Conservation (phyloP, 2,329 filamentous ascomycete genomes). For the Trichoderma koningiopsis region DNA sequence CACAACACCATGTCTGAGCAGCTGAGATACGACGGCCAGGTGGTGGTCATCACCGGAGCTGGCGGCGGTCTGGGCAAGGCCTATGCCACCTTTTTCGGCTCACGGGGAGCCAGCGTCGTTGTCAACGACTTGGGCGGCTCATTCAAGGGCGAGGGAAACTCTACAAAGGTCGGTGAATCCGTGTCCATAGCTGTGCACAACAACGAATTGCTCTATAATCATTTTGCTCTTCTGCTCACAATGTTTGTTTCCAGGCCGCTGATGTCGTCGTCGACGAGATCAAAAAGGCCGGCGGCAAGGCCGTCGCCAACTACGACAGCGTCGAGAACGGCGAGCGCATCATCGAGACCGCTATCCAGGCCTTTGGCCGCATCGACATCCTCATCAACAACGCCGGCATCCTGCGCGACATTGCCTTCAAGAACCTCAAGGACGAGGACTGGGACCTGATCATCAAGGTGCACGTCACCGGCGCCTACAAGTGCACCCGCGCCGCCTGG, state of each 20-base stretch:
- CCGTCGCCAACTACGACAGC: conserved; percentile 95
- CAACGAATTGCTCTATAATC: not conserved
- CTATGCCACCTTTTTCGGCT: conserved; percentile 88
- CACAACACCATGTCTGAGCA: conserved; percentile 60
- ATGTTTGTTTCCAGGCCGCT: conserved; percentile 60
- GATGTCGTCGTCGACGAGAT: conserved; percentile 84
- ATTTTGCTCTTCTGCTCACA: not conserved
- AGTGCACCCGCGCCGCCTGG: conserved; percentile 93
- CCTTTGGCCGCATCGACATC: conserved; percentile 85
- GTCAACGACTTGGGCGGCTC: conserved; percentile 95
- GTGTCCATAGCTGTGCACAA: not conserved
- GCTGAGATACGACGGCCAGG: conserved; percentile 81
- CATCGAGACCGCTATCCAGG: conserved; percentile 82
- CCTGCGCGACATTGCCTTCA: conserved; percentile 92
- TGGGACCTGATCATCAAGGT: conserved; percentile 96
- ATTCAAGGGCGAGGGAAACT: conserved; percentile 89
- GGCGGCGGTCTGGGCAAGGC: conserved; percentile 78
- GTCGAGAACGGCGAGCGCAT: conserved; percentile 94
- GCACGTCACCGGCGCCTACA: conserved; percentile 92
- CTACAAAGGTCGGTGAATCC: conserved; percentile 67
- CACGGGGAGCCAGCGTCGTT: conserved; percentile 88
- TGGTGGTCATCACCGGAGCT: conserved; percentile 79
- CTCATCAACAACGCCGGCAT: conserved; percentile 99
- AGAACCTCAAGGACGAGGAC: conserved; percentile 96
- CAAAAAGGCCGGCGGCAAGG: conserved; percentile 86